Evolutionary conservation across 495 filamentous ascomycete genomes (phyloP).

Genomic region (Massariosphaeria phaeospora): DNA sequence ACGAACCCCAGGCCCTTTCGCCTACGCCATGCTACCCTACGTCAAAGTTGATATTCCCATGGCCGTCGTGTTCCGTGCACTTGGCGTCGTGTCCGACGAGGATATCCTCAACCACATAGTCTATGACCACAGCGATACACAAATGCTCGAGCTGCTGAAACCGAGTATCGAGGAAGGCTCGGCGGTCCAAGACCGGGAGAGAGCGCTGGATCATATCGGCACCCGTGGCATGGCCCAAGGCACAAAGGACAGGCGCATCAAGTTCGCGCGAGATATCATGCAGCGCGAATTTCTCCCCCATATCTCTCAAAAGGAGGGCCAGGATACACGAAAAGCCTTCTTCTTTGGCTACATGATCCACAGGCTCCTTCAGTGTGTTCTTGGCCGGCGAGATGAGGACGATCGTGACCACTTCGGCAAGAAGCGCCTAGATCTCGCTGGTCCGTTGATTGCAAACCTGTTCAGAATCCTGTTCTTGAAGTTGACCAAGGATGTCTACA

Average conservation of each 20-base stretch:
- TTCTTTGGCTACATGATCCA: slow-evolving; percentile 99
- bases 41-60: slow-evolving; percentile 91
- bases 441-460: slow-evolving; percentile 84
- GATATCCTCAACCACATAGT: slow-evolving; percentile 97
- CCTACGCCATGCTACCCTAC: slow-evolving; percentile 84
- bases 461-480: slow-evolving; percentile 85
- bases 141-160: slow-evolving; percentile 96
- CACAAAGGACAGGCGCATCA: slow-evolving; percentile 79
- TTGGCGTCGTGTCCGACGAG: slow-evolving; percentile 95
- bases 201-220: slow-evolving; percentile 93
- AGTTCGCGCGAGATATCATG: slow-evolving; percentile 86
- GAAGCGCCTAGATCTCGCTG: slow-evolving; percentile 93
- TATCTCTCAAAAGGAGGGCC: slow-evolving; percentile 93
- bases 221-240: slow-evolving; percentile 76
- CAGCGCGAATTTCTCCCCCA: slow-evolving; percentile 96
- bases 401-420: slow-evolving; percentile 99
- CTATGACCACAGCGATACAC: slow-evolving; percentile 88
- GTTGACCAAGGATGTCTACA: slow-evolving; percentile 80
- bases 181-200: slow-evolving; percentile 89
- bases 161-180: slow-evolving; percentile 95
- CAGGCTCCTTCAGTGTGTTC: slow-evolving; percentile 80
- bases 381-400: slow-evolving; percentile 86
- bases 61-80: slow-evolving; percentile 87
- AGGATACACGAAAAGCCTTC: slow-evolving; percentile 93
- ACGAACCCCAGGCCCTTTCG: slow-evolving; percentile 76